Base-by-base conservation (phyloP, 1,284 basidiomycete genomes). In the Naganishia sp. region DNA sequence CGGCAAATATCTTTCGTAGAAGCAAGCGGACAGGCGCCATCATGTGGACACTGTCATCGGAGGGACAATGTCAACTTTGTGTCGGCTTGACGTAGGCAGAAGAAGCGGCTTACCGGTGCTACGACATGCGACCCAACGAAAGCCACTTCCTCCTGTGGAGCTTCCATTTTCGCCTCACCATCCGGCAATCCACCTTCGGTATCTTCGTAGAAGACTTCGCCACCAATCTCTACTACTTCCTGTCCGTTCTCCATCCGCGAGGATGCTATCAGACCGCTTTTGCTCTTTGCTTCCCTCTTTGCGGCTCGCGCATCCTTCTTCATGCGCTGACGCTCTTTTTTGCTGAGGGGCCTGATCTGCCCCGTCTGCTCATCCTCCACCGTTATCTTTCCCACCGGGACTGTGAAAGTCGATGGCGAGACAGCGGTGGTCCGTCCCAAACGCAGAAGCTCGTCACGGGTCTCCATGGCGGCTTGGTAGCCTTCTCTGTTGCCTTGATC, bases 11-110 rank as follows among this genome's bases (percentile, higher is more conserved):
- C 78, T 10, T 77, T 75, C 3, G 74, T 77, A 10, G 71, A 82
- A 15, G 90, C 79, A 6, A 86, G 73, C 1, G 96, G 95, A 75
- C 96, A 99, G 28, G 83, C 82, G 16, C 83, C 83, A 75, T 99
- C 94, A 75, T 99, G 95, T 25, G 96, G 92, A 75, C 96, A 99
- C 85, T 94, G 78, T 4, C 6, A n/a, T 33, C 43, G 43, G 21
- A 16, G 6, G n/a, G n/a, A 16, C 4, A 16, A n/a, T 9, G 48
- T n/a, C 2, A 25, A 6, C 1, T 23, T n/a, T 36, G 4, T 2
- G 52, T 6, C 5, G 18, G 31, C 6, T 21, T 23, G n/a, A 23
- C 6, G 23, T 23, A 3, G 21, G 23, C 39, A 54, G 18, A 1
- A 33, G 1, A 57, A 42, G 21, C 10, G 55, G 81, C 85, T 77